Base-by-base conservation (phyloP, 768 basidiomycete species). In the Panaeolus papilionaceus region DNA sequence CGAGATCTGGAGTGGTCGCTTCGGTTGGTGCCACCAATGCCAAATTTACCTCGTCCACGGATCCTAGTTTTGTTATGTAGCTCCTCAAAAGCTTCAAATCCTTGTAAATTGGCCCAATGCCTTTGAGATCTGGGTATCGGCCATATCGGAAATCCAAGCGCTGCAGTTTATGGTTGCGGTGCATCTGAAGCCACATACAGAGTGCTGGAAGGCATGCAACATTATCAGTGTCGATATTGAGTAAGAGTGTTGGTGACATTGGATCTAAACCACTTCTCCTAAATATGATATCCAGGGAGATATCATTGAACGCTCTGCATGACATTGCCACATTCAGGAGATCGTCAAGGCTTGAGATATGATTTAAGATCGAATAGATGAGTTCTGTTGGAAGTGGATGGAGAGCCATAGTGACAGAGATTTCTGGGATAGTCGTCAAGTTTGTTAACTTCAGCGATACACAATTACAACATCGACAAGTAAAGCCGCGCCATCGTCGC, bases 131-230 rank as follows among this genome's bases (percentile, higher is more conserved):
- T 9, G 47, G 20, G 20, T 51, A 51, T 51, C 47, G 6, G 20
- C 47, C 20, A 26, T 51, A 51, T 23, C 47, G 47, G 47, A 51
- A 51, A n/a, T 51, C 47, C 47, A 51, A 26, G 47, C 47, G 47
- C 12, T 20, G 10, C 18, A 51, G 12, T 51, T 12, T 51, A 51
- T 23, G 20, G 8, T 26, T 51, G 20, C 10, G 3, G 47, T 10
- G 47, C 20, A 51, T 23, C 10, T 26, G n/a, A 23, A 23, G 47
- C 47, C 47, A 51, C 47, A 51, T 9, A 51, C 47, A 23, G 47
- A 51, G 47, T 18, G 47, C 47, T 26, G 47, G 20, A 8, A 51
- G 47, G 23, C 47, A 51, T 20, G n/a, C 8, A 12, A 51, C 12
- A 26, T 51, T 51, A 20, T 51, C 18, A 23, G n/a, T 9, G 18